Evolutionary conservation across 2,329 filamentous ascomycete genomes (phyloP).

Genomic region (Arthroderma uncinatum): DNA sequence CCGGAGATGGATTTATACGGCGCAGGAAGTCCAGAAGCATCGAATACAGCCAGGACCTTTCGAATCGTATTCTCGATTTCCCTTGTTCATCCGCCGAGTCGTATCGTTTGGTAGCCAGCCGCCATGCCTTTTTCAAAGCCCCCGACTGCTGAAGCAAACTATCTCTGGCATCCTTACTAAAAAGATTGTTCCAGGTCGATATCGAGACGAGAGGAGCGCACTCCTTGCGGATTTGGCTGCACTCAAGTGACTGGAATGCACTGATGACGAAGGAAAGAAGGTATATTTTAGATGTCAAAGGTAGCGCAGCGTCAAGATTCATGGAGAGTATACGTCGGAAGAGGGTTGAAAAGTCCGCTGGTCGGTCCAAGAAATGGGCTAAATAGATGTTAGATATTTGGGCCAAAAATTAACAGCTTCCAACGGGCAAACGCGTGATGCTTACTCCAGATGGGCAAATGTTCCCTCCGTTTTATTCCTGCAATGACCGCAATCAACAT

Average conservation of each 20-base stretch:
- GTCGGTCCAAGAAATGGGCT: constrained; percentile 65
- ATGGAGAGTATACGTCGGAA: constrained; percentile 85
- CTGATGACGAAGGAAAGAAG: constrained; percentile 83
- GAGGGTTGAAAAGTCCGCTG: constrained; percentile 73
- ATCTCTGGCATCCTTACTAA: constrained; percentile 64
- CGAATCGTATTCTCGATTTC: constrained; percentile 74
- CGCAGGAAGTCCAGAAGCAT: constrained; percentile 73
- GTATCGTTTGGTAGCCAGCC: constrained; percentile 72
- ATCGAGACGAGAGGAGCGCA: constrained; percentile 93
- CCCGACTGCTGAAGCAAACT: constrained; percentile 57
- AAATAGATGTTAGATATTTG: constrained; percentile 25
- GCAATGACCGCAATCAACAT: constrained; percentile 74
- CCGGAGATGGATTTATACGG: constrained; percentile 48
- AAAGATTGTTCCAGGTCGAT: constrained; percentile 87
- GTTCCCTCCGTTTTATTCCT: constrained; percentile 79
- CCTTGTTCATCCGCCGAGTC: constrained; percentile 70
- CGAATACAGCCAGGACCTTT: constrained; percentile 85
- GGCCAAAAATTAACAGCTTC: constrained; percentile 6
- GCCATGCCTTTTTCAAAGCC: constrained; percentile 82
- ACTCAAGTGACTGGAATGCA: constrained; percentile 90
- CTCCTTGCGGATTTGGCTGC: constrained; percentile 79
- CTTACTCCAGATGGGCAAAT: constrained; percentile 76
- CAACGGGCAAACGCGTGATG: background rate
- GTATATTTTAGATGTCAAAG: constrained; percentile 59
- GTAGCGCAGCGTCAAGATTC: constrained; percentile 60